These are phyloP conservation scores for Leccinum barrowsii DNA, from an alignment of 768 basidiomycete species.

Conservation along the genomic window DNA sequence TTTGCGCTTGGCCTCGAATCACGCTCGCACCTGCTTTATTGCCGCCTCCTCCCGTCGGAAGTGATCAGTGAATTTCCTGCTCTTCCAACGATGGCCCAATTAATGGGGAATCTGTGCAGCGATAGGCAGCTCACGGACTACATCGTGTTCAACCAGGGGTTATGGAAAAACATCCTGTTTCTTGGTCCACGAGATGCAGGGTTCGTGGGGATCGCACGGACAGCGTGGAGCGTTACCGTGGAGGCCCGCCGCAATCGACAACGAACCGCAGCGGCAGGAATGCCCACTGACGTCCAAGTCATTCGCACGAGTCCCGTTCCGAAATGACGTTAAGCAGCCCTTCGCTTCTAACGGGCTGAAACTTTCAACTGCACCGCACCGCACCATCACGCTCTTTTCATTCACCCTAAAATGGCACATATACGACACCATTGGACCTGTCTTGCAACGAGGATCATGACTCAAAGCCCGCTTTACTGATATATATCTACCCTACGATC, in stretches of 20 bases:
- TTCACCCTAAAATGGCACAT: constrained; percentile 23
- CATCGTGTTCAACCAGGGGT: constrained; percentile 48
- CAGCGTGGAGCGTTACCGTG: constrained; percentile 72
- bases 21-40: constrained; percentile 44
- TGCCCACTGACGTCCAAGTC: constrained; percentile 13
- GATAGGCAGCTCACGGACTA: constrained; percentile 33
- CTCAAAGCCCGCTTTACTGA: neutral
- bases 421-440: constrained; percentile 21
- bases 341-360: constrained; percentile 6
- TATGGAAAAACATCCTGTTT: constrained; percentile 62
- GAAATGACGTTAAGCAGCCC: constrained; percentile 18
- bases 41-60: constrained; percentile 49
- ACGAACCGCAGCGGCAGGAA: constrained; percentile 8
- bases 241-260: constrained; percentile 47
- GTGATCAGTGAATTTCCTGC: constrained; percentile 60
- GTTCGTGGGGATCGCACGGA: constrained; percentile 49
- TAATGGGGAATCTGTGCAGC: constrained; percentile 42
- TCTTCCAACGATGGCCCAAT: constrained; percentile 51
- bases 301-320: constrained; percentile 7
- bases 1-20: constrained; percentile 54
- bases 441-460: constrained; percentile 31
- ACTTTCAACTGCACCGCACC: neutral
- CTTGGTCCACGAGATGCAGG: constrained; percentile 46
- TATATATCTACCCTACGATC: constrained; percentile 9
- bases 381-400: constrained; percentile 19